Base-by-base conservation (phyloP, 2,329 filamentous ascomycete species). In the Alternaria triticimaculans region DNA sequence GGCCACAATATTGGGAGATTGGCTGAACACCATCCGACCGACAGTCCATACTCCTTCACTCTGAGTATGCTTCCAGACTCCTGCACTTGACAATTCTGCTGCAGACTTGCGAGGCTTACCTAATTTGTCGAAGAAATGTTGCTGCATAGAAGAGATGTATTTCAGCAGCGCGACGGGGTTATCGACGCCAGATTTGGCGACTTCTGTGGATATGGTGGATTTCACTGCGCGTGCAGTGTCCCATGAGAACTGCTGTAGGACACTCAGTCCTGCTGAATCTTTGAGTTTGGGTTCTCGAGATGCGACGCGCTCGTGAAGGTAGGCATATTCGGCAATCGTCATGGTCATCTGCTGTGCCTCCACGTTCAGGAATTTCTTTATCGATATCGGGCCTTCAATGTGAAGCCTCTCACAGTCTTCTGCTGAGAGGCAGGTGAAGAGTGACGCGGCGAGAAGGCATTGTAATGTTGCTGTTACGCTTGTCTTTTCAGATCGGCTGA, bases 41-140 rank as follows among this genome's bases (percentile, higher is more conserved):
- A 84, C 76, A 18, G 62, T 68, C 68, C 77, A 75, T 5, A 56
- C 41, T 1, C 54, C 57, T 21, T 44, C 48, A 7, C 28, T 25
- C 15, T 21, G 44, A 14, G 49, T 60, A 5, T 66, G 12, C 14
- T 67, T 68, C 49, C 82, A 75, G 3, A 80, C 70, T 0, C 84
- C 84, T 5, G 86, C 57, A 68, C 84, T 86, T 0, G 84, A 84
- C 8, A 86, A 60, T 64, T 86, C 84, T 21, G 81, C 83, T 9
- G 76, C 80, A 15, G 71, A 67, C 1, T 68, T 72, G 3, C 84
- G 73, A 4, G 75, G 67, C 46, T 80, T 78, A 4, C 83, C 84
- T 2, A 83, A 20, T 54, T 80, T 78, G 0, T 75, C 73, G 4
- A 69, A 57, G 45, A 83, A 80, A 12, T 81, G 73, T 1, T 77